Evolutionary conservation across 2,329 filamentous ascomycete genomes (phyloP), one percentile per base, ranked within the genome.

Genomic region (Talaromyces rugulosus): DNA sequence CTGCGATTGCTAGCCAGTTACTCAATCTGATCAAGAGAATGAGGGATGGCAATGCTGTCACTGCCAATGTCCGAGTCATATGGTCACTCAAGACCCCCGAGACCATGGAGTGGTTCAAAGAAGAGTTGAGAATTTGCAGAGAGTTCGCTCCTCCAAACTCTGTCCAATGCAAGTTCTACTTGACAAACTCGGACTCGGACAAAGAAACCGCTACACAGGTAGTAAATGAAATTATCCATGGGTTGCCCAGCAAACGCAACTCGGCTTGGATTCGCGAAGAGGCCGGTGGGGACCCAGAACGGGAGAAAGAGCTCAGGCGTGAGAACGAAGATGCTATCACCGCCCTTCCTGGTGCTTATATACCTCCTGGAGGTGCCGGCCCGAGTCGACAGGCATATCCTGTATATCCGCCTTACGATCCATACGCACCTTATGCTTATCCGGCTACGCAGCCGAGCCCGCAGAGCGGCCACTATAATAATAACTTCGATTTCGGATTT

Each of bases 71-170:
- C 5, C 89, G 95, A 16, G 91, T 98, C 1, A 86, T 98, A n/a
- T 98, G 94, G 94, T 88, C 93, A 5, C 81, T 97, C 67, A 96
- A 95, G 77, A 87, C 90, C 61, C 87, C 95, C 14, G 94, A 97
- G 75, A 91, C 92, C 0, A 92, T 98, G 87, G 92, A 97, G 73
- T 98, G 94, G 94, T 98, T 97, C 82, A 90, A 91, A 66, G 93
- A 97, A 77, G 94, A 97, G 75, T 82, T 97, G 62, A 86, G 92
- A 55, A 96, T 97, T 69, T 96, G 94, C 77, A 86, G 92, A 69
- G 91, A 97, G 75, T 89, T 87, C 56, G 93, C 94, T 9, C 94
- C 94, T 1, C 90, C 91, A 0, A 91, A 95, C 71, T 89, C 90
- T 33, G 90, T 97, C 8, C 91, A 90, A 28, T 97, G 93, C 80